A percentile compares a stretch with the other conserved stretches of the same genome.
Conservation (phyloP, 768 basidiomycete genomes). For the Boletales sp. region DNA sequence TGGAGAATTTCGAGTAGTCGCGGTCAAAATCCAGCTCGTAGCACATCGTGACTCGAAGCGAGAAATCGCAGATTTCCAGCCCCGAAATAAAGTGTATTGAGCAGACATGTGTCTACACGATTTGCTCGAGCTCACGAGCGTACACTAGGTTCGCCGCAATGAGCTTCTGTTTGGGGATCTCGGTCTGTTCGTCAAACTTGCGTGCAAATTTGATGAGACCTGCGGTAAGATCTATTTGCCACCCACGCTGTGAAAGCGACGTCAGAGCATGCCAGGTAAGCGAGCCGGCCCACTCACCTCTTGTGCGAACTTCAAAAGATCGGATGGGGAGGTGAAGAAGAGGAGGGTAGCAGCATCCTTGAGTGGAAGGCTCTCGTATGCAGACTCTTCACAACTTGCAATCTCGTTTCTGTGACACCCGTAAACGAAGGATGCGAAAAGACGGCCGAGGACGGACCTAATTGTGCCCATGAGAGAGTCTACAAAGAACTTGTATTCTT, state of each 20-base stretch:
- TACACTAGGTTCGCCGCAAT: conserved; percentile 75
- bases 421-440: conserved; percentile 1
- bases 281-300: conserved; percentile 44
- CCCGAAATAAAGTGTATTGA: not conserved
- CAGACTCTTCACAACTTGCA: conserved; percentile 91
- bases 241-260: conserved; percentile 56
- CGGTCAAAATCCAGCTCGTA: conserved; percentile 16
- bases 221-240: conserved; percentile 74
- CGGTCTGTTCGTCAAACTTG: conserved; percentile 77
- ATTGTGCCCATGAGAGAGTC: conserved; percentile 94
- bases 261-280: not conserved
- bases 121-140: conserved; percentile 87
- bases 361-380: conserved; percentile 87
- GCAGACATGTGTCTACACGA: conserved; percentile 52
- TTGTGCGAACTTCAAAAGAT: conserved; percentile 79
- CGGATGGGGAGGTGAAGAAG: conserved; percentile 83
- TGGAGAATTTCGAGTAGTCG: conserved; percentile 61
- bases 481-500: conserved; percentile 93
- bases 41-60: not conserved
- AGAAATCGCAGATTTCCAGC: not conserved
- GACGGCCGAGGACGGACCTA: conserved; percentile 45
- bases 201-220: conserved; percentile 73
- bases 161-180: conserved; percentile 83
- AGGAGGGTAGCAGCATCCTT: conserved; percentile 87
- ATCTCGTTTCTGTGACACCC: conserved; percentile 76